Evolutionary conservation across 495 filamentous ascomycete species (phyloP).

Genomic region (Beverwykella pulmonaria): DNA sequence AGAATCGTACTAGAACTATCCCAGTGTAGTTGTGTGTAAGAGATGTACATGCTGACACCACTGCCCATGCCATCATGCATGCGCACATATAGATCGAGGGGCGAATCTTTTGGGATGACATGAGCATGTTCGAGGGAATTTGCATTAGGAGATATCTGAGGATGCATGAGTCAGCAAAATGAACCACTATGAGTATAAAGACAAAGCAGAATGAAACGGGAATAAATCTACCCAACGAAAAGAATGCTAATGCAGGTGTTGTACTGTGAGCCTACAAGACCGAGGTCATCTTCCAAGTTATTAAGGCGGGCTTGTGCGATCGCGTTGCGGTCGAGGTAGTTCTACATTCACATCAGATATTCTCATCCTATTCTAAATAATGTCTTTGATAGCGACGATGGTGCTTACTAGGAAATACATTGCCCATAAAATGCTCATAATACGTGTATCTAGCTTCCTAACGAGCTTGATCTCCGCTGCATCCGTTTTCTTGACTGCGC

Average conservation of each 20-base stretch:
- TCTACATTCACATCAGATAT: slow-evolving; percentile 41
- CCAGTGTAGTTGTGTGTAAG: slow-evolving; percentile 54
- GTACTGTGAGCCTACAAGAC: slow-evolving; percentile 53
- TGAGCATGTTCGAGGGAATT: slow-evolving; percentile 28
- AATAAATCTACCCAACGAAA: slow-evolving; percentile 17
- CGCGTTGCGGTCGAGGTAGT: slow-evolving; percentile 73
- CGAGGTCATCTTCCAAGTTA: slow-evolving; percentile 56
- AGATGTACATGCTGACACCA: slow-evolving; percentile 53
- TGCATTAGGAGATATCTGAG: slow-evolving; percentile 21
- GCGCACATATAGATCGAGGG: slow-evolving; percentile 43
- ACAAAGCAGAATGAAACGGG: too few species aligned
- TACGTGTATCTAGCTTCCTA: slow-evolving; percentile 7
- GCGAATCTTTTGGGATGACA: slow-evolving; percentile 47
- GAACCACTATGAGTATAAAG: neutral
- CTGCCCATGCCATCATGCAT: slow-evolving; percentile 56
- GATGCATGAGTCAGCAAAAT: neutral
- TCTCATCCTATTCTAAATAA: neutral
- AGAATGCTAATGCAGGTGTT: slow-evolving; percentile 58
- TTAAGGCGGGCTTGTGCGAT: slow-evolving; percentile 56
- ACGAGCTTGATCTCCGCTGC: slow-evolving; percentile 18
- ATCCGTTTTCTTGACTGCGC: slow-evolving; percentile 14
- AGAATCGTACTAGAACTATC: slow-evolving; percentile 56
- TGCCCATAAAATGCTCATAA: slow-evolving; percentile 5
- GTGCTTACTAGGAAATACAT: neutral
- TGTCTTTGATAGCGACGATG: neutral